Percentiles rank a stretch among this genome's conserved stretches.
Evolutionary conservation across 1,284 basidiomycete genomes (phyloP).

Genomic region (Microbotryum scabiosae): DNA sequence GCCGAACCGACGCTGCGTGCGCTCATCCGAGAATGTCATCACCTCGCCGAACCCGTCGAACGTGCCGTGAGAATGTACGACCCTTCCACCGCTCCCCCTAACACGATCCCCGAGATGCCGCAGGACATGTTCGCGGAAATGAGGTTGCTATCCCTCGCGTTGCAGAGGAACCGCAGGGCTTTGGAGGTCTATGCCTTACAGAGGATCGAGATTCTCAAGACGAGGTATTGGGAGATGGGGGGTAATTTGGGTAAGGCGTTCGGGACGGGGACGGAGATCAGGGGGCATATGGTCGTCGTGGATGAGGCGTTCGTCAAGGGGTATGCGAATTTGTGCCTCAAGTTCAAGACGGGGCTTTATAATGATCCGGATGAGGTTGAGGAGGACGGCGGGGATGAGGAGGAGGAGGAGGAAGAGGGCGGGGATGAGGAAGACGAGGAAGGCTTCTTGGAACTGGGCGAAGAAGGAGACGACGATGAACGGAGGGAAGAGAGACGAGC

Average conservation of each 20-base stretch:
- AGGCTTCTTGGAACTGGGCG: conserved; percentile 6
- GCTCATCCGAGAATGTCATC: conserved; percentile 82
- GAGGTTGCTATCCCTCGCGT: conserved; percentile 76
- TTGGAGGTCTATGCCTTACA: conserved; percentile 84
- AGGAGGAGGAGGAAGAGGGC: no score
- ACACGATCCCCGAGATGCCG: conserved; percentile 42
- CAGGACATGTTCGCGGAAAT: conserved; percentile 44
- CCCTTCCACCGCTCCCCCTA: conserved; percentile 41
- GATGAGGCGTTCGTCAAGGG: conserved; percentile 82
- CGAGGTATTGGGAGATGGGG: conserved; percentile 85
- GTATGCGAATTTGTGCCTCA: conserved; percentile 71
- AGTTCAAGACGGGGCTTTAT: conserved; percentile 61
- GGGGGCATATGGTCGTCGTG: conserved; percentile 71
- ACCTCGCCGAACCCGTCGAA: conserved; percentile 49
- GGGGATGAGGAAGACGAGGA: no score
- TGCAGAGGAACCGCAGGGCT: conserved; percentile 84
- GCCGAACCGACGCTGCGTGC: conserved; percentile 78
- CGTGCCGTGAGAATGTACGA: conserved; percentile 32
- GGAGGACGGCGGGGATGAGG: no score
- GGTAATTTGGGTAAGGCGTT: conserved; percentile 83
- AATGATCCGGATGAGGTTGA: no score
- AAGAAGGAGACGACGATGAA: neutral
- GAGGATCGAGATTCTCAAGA: conserved; percentile 68
- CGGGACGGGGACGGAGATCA: conserved; percentile 49
- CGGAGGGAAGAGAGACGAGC: neutral